Conservation (phyloP, 2,329 filamentous ascomycete genomes). For the Diaporthe aspalathi region DNA sequence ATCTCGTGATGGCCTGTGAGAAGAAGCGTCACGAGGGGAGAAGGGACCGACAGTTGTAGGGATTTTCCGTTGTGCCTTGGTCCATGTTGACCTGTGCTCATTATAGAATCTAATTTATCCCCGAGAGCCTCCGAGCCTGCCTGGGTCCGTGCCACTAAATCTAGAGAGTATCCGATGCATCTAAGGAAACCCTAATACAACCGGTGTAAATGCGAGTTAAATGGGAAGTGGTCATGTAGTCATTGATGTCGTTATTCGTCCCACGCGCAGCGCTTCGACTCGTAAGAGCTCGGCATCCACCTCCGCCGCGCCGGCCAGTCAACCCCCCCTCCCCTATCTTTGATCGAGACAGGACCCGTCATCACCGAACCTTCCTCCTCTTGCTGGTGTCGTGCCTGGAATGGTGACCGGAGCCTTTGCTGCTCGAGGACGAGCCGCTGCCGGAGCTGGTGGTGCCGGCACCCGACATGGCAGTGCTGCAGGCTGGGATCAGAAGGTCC, state of each 20-base stretch:
- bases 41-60: slow-evolving; percentile 33
- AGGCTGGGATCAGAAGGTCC: slow-evolving; percentile 34
- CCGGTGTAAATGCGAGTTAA: slow-evolving; percentile 20
- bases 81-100: neutral
- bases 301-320: neutral
- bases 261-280: neutral
- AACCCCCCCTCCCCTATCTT: neutral
- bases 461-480: slow-evolving; percentile 11
- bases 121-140: neutral
- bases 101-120: slow-evolving; percentile 13
- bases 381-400: slow-evolving; percentile 32
- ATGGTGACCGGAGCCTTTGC: neutral
- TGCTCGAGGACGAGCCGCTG: neutral
- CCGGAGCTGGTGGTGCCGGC: slow-evolving; percentile 4
- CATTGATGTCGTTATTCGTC: slow-evolving; percentile 9
- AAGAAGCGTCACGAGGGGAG: neutral
- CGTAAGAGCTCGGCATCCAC: neutral
- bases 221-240: slow-evolving; percentile 1
- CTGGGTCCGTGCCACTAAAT: neutral
- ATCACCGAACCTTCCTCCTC: slow-evolving; percentile 38
- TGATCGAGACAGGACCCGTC: neutral
- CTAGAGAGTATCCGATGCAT: slow-evolving; percentile 10
- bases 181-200: neutral
- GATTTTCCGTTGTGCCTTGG: neutral
- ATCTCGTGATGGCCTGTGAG: neutral